Percentiles rank a stretch among this genome's conserved stretches.
Conservation (phyloP, 2,329 filamentous ascomycete genomes). For the Trichophyton benhamiae region DNA sequence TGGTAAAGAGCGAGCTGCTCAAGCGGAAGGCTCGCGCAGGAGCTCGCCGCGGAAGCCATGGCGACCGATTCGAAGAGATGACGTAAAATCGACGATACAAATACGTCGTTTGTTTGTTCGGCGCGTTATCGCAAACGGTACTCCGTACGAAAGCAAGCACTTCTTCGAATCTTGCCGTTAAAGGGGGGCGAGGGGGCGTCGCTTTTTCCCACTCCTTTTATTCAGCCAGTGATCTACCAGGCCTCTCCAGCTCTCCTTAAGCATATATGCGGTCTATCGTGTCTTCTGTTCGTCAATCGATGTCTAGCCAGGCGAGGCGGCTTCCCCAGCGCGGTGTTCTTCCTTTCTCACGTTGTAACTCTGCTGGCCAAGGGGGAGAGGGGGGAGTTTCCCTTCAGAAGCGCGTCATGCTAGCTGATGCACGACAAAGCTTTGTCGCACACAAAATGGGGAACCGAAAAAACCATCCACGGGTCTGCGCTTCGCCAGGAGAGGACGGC, state of each 20-base stretch:
- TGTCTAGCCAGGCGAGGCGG: not conserved
- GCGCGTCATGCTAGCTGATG: not conserved
- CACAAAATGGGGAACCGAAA: not conserved
- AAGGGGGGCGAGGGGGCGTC: not conserved
- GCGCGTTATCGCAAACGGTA: not conserved
- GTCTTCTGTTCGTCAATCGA: not conserved
- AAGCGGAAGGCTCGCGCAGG: slow-evolving; percentile 62
- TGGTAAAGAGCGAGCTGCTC: slow-evolving; percentile 81
- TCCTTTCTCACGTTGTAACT: not conserved
- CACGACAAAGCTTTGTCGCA: not conserved
- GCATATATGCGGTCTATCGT: not conserved
- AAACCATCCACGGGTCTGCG: not conserved
- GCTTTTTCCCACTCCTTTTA: not conserved
- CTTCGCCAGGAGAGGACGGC: not conserved
- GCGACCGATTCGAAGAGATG: slow-evolving; percentile 18
- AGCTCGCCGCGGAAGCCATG: slow-evolving; percentile 75
- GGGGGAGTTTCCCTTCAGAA: not conserved
- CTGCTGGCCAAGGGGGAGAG: not conserved
- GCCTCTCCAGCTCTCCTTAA: not conserved
- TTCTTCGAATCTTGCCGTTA: not conserved
- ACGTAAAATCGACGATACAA: not conserved
- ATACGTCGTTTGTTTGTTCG: not conserved
- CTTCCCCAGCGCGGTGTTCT: not conserved
- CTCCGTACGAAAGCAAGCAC: not conserved
- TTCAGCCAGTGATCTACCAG: not conserved